A percentile compares a stretch with the other conserved stretches of the same genome.
Conservation (phyloP, 371 early-diverging fungal species). For the Syncephalis plumigaleata region DNA sequence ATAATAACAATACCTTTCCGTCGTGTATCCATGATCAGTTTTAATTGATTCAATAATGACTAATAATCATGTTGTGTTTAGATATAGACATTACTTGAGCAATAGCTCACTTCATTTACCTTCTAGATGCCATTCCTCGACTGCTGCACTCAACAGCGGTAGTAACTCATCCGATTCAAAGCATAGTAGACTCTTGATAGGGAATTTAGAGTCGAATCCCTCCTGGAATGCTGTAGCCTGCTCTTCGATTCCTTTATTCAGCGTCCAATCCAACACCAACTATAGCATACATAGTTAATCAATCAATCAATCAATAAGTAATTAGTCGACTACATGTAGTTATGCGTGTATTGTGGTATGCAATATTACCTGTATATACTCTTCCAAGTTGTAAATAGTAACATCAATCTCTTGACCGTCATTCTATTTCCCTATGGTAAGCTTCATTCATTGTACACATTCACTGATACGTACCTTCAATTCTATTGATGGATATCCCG, state of each 20-base stretch:
- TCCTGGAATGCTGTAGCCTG: constrained; percentile 58
- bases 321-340: no score
- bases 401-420: constrained; percentile 44
- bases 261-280: constrained; percentile 37
- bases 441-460: no score
- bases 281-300: no score
- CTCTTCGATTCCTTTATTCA: constrained; percentile 45
- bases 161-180: constrained; percentile 59
- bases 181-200: constrained; percentile 39
- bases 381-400: constrained; percentile 51
- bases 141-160: constrained; percentile 37
- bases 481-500: constrained; percentile 46
- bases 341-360: no score
- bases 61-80: constrained; percentile 8
- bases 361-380: constrained; percentile 44
- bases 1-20: constrained; percentile 54
- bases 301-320: no score
- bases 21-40: constrained; percentile 76
- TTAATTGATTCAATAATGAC: constrained; percentile 50
- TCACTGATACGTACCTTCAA: no score
- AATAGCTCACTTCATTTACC: constrained; percentile 19
- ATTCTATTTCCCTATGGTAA: background rate
- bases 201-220: constrained; percentile 68
- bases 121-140: constrained; percentile 67
- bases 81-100: background rate